Evolutionary conservation across 768 basidiomycete species (phyloP), one percentile per base, ranked within the genome.

Genomic region (Tylopilus vinaceipallidus): DNA sequence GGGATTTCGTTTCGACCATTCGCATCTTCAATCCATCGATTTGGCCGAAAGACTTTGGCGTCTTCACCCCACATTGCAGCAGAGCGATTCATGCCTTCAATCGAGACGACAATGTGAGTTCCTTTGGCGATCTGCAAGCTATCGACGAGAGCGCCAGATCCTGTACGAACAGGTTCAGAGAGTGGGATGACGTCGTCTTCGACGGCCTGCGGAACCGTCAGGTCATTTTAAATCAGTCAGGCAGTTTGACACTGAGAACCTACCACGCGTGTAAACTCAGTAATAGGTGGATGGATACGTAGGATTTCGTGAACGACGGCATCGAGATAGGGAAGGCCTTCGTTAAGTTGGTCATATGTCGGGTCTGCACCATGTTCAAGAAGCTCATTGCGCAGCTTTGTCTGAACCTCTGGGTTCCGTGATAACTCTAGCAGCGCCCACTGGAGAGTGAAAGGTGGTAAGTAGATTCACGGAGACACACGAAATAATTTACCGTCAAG

Each of bases 111-210:
- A 75, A 58, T 14, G 68, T 45, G n/a, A 86, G 76, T 76, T 3
- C 77, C 81, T 53, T 77, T 77, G n/a, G 71, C 67, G 24, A 85
- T 64, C 13, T 68, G 38, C 39, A 85, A 58, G 19, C 63, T 70
- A 19, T 67, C 60, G 27, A 77, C 63, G 0, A 57, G 46, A 26
- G 70, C 58, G 0, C 80, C 80, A 0, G 72, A 62, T 2, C 65
- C 52, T 0, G 76, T 76, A 12, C 55, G 61, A n/a, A 83, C 57
- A 3, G 82, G 80, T 4, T 59, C 55, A 2, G 71, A 71, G 12
- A 86, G 73, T 0, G 84, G 84, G 14, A 88, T 71, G 1, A 82
- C 60, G 47, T 83, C 79, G 55, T 86, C 82, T 53, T 75, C 66
- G 1, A 59, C 53, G 0, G 79, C 75, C 73, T 81, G 47, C n/a